Percentiles rank a stretch among this genome's conserved stretches.
Evolutionary conservation across 768 basidiomycete species (phyloP).

Genomic region (Suillus sp.): DNA sequence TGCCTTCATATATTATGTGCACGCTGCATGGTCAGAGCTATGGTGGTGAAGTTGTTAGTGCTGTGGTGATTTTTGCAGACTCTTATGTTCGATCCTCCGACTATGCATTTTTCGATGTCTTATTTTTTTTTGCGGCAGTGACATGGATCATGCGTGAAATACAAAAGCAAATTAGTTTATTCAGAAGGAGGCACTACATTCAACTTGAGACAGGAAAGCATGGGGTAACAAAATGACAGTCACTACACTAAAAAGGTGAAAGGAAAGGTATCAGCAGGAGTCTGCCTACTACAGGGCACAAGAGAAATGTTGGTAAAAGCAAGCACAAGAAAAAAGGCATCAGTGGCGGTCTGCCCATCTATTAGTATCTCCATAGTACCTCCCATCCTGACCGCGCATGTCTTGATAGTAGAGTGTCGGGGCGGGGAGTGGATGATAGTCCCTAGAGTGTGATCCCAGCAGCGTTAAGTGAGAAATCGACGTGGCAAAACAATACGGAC

Average conservation of each 20-base stretch:
- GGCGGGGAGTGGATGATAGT: too few relatives aligned
- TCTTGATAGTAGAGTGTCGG: not conserved
- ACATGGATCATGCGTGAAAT: too few relatives aligned
- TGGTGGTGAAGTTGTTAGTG: not conserved
- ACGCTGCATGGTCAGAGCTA: not conserved
- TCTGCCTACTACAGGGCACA: not conserved
- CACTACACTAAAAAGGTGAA: not conserved
- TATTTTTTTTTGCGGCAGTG: too few relatives aligned
- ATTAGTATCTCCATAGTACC: slow-evolving; percentile 1
- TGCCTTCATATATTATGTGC: not conserved
- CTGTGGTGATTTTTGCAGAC: not conserved
- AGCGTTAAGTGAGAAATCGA: too few relatives aligned
- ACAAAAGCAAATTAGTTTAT: not conserved
- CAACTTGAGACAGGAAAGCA: not conserved
- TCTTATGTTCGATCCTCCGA: not conserved
- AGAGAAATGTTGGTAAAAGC: not conserved
- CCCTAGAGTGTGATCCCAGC: too few relatives aligned
- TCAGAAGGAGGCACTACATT: not conserved
- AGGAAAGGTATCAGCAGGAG: not conserved
- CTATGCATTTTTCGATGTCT: not conserved
- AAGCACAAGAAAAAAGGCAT: not conserved
- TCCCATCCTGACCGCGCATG: not conserved
- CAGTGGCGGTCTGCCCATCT: not conserved
- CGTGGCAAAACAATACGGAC: too few relatives aligned
- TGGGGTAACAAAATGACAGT: slow-evolving; percentile 1